Conservation (phyloP, 2,329 filamentous ascomycete species). For the Leptographium radiaticola region DNA sequence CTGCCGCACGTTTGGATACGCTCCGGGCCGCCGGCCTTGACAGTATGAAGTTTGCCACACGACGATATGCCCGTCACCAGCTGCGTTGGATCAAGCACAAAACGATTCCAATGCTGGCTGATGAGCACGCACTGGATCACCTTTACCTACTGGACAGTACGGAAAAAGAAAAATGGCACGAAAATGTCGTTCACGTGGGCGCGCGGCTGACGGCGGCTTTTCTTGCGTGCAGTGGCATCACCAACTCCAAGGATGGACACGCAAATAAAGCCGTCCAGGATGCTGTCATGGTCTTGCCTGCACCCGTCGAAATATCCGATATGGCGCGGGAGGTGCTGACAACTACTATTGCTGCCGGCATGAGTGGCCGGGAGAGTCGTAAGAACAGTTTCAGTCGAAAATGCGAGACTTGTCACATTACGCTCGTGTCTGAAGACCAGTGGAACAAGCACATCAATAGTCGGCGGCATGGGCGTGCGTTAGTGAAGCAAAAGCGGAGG, state of each 20-base stretch:
- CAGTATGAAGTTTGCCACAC: constrained; percentile 67
- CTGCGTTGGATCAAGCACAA: constrained; percentile 79
- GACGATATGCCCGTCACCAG: constrained; percentile 79
- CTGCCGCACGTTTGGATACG: constrained; percentile 30
- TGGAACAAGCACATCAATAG: constrained; percentile 34
- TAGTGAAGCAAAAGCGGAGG: constrained; percentile 16
- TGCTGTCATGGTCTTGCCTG: constrained; percentile 27
- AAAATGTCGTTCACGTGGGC: constrained; percentile 53
- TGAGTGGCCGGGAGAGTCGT: constrained; percentile 23
- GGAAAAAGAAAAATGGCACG: constrained; percentile 46
- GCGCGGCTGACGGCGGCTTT: constrained; percentile 49
- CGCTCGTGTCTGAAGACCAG: constrained; percentile 40
- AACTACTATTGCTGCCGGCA: constrained; percentile 23
- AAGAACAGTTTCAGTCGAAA: constrained; percentile 42
- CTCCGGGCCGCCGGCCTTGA: constrained; percentile 52
- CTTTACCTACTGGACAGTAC: constrained; percentile 77
- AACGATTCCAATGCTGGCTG: constrained; percentile 54
- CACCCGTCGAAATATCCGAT: constrained; percentile 33
- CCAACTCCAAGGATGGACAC: background rate
- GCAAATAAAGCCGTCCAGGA: background rate
- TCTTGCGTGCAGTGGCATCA: constrained; percentile 24
- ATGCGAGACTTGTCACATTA: constrained; percentile 63
- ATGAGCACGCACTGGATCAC: constrained; percentile 37
- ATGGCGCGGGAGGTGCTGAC: constrained; percentile 43
- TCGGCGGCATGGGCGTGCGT: constrained; percentile 21